phyloP scores from a whole-genome alignment of 208 protist genomes.

The Phytomonas sp. region DNA sequence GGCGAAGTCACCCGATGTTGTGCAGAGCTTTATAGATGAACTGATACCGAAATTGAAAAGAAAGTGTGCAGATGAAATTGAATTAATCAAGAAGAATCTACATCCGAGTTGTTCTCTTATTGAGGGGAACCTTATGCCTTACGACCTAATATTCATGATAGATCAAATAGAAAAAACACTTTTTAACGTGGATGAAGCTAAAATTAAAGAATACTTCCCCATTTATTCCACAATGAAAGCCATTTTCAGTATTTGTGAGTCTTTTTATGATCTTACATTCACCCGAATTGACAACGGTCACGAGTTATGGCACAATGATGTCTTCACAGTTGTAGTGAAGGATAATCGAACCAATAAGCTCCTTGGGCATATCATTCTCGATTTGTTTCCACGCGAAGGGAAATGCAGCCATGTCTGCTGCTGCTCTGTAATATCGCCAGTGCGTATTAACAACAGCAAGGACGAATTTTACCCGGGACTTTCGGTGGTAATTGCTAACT shows the following conservation, averaged over 20 bases:
- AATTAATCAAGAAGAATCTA: slow-evolving; percentile 55
- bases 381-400: slow-evolving; percentile 81
- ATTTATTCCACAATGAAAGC: slow-evolving; percentile 68
- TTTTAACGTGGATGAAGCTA: slow-evolving; percentile 72
- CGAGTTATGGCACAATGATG: slow-evolving; percentile 63
- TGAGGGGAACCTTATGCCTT: slow-evolving; percentile 49
- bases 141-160: slow-evolving; percentile 78
- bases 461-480: slow-evolving; percentile 66
- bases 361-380: slow-evolving; percentile 76
- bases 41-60: slow-evolving; percentile 64
- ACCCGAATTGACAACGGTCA: slow-evolving; percentile 49
- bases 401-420: slow-evolving; percentile 84
- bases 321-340: slow-evolving; percentile 59
- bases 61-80: slow-evolving; percentile 60
- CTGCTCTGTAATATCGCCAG: slow-evolving; percentile 64
- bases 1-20: slow-evolving; percentile 62
- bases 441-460: slow-evolving; percentile 31
- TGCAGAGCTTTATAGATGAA: slow-evolving; percentile 47
- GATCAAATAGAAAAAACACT: slow-evolving; percentile 72
- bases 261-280: slow-evolving; percentile 80
- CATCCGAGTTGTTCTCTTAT: slow-evolving; percentile 59
- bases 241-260: slow-evolving; percentile 74
- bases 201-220: slow-evolving; percentile 84
- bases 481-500: slow-evolving; percentile 73
- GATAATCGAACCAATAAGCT: slow-evolving; percentile 44